Evolutionary conservation across 2,329 filamentous ascomycete genomes (phyloP).

Genomic region (Chaetomium sp.): DNA sequence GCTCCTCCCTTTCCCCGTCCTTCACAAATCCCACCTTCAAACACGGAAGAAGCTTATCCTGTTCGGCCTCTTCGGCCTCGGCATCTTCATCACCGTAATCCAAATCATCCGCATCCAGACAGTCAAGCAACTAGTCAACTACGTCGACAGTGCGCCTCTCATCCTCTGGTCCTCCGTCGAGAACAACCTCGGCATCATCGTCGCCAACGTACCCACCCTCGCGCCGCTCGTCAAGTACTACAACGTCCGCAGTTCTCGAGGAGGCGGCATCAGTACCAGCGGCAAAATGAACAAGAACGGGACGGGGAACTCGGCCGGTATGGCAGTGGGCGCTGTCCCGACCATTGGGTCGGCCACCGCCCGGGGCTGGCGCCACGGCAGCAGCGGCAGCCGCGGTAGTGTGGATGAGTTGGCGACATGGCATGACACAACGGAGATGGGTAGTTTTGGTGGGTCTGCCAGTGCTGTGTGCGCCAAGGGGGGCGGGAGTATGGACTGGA

Average conservation of each 20-base stretch:
- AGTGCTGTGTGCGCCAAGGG: conserved; percentile 6
- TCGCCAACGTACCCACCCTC: conserved; percentile 27
- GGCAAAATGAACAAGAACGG: too few species aligned
- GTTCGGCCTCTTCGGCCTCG: conserved; percentile 39
- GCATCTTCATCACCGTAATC: conserved; percentile 45
- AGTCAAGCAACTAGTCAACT: conserved; percentile 38
- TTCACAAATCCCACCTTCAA: conserved; percentile 33
- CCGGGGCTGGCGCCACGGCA: too few species aligned
- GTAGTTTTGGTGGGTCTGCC: conserved; percentile 12
- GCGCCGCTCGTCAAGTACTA: conserved; percentile 27
- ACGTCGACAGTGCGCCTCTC: conserved; percentile 40
- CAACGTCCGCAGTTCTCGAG: conserved; percentile 11
- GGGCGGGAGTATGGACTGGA: conserved; percentile 18
- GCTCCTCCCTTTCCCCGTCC: conserved; percentile 36
- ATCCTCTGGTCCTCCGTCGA: conserved; percentile 28
- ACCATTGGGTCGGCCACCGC: too few species aligned
- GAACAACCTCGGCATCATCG: conserved; percentile 28
- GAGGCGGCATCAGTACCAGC: not conserved
- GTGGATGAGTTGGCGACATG: not conserved
- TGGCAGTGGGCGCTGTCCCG: too few species aligned
- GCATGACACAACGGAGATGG: conserved; percentile 14
- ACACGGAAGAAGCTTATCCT: conserved; percentile 37
- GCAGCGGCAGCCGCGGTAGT: not conserved
- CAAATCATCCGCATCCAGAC: conserved; percentile 46
- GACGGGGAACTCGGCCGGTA: too few species aligned